Evolutionary conservation across 129 eudicot genomes (phyloP), one percentile per base, ranked within the genome.

Genomic region (Artemisia tridentata): DNA sequence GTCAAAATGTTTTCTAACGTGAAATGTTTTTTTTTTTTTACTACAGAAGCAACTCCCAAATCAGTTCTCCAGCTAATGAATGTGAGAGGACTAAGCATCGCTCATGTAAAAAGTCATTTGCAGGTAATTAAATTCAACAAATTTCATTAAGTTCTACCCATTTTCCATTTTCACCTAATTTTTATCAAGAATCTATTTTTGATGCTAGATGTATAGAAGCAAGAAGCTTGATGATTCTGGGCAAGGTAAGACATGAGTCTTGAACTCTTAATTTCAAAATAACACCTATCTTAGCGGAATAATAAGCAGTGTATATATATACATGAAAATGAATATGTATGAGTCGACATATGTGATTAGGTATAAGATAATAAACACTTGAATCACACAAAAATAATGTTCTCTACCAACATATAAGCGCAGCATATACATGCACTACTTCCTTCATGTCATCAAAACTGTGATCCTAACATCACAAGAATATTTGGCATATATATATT

Each of bases 81-180:
- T 75, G 95, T 87, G 23, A 87, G 91, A 83, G 97, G 97, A 57
- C 87, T 90, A 61, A 83, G 92, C 79, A 90, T 90, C 48, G 85
- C 97, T 56, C 97, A 90, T 77, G 97, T 90, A 25, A 90, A 90
- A 83, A 90, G 97, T 81, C 97, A 90, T 82, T 80, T 90, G 76
- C 97, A 90, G 91, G 97, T 87, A 80, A 48, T 15, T 54, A 62
- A 67, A 62, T 68, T 54, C 52, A 54, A 27, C 56, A 52, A 20
- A 19, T 38, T 20, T 63, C 21, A 60, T 73, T 54, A 18, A 49
- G n/a, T 16, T 23, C 45, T 72, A 21, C 7, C 5, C 19, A 9
- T 48, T 56, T 48, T 72, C 29, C 13, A 38, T 7, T 53, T 12
- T 68, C 0, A 49, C 14, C 23, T 11, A 23, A 45, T 65, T 23